phyloP scores from a whole-genome alignment of 2,329 filamentous ascomycete genomes.

The Fusarium musae region DNA sequence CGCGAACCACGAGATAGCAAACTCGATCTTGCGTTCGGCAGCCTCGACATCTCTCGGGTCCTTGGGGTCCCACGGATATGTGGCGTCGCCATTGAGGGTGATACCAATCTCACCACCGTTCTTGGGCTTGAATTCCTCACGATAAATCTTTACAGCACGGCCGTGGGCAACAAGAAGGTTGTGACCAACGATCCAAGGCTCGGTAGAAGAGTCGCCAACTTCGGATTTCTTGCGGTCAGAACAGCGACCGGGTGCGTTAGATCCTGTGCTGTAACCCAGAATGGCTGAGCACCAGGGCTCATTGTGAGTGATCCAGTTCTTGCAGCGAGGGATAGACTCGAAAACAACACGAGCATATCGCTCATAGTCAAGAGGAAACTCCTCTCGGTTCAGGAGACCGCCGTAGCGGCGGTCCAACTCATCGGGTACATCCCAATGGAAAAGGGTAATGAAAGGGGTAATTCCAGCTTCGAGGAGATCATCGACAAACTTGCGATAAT shows the following conservation, averaged over 20 bases:
- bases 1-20: slow-evolving; percentile 88
- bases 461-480: slow-evolving; percentile 81
- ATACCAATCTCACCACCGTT: slow-evolving; percentile 85
- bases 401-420: slow-evolving; percentile 83
- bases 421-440: slow-evolving; percentile 89
- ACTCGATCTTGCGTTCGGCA: slow-evolving; percentile 83
- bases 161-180: slow-evolving; percentile 84
- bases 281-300: slow-evolving; percentile 89
- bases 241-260: slow-evolving; percentile 84
- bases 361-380: slow-evolving; percentile 85
- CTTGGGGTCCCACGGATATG: slow-evolving; percentile 83
- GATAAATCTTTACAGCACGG: slow-evolving; percentile 82
- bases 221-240: slow-evolving; percentile 78
- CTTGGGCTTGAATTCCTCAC: slow-evolving; percentile 80
- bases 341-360: slow-evolving; percentile 82
- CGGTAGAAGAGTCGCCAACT: slow-evolving; percentile 77
- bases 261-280: slow-evolving; percentile 80
- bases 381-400: slow-evolving; percentile 80
- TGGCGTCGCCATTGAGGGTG: slow-evolving; percentile 86
- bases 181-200: slow-evolving; percentile 87
- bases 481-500: slow-evolving; percentile 83
- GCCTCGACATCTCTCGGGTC: slow-evolving; percentile 81
- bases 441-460: slow-evolving; percentile 82
- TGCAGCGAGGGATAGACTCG: slow-evolving; percentile 78
- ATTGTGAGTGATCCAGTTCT: slow-evolving; percentile 92